Evolutionary conservation across 805 yeast species (phyloP).

Genomic region (Ogataea angusta): DNA sequence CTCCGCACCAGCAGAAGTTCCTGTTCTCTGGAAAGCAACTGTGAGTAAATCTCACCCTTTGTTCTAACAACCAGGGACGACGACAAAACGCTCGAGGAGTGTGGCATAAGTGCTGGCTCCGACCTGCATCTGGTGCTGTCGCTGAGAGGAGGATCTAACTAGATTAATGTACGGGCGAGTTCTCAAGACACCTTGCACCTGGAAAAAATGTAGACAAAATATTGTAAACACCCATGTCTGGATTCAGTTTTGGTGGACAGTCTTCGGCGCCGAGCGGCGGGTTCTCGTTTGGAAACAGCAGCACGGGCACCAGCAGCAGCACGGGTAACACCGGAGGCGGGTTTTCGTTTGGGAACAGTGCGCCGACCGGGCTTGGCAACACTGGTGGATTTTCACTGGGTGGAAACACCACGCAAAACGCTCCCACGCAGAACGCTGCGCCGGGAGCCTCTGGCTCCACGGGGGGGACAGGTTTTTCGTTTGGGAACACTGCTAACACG

Average conservation of each 20-base stretch:
- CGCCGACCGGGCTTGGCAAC: conserved; percentile 5
- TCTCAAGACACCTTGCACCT: conserved; percentile 8
- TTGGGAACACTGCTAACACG: conserved; percentile 6
- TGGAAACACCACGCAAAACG: conserved; percentile 8
- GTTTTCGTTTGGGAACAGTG: conserved; percentile 14
- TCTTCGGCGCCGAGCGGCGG: conserved; percentile 10
- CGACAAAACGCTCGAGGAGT: conserved; percentile 64
- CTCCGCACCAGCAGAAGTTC: conserved; percentile 92
- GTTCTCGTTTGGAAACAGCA: conserved; percentile 10
- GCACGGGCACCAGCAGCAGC: not conserved
- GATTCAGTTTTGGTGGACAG: conserved; percentile 19
- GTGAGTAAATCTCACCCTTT: conserved; percentile 38
- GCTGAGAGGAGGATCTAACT: conserved; percentile 71
- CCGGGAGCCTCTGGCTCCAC: conserved; percentile 4
- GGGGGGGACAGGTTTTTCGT: conserved; percentile 13
- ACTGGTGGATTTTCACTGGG: conserved; percentile 15
- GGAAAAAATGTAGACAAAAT: conserved; percentile 5
- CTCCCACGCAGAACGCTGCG: conserved; percentile 1
- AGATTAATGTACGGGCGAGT: not conserved
- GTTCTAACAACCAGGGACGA: conserved; percentile 51
- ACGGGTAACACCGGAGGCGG: conserved; percentile 2
- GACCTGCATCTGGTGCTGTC: conserved; percentile 89
- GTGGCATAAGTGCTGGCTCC: conserved; percentile 81
- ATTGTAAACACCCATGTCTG: conserved; percentile 13
- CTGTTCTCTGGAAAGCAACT: conserved; percentile 89